Percentiles rank a stretch among this genome's conserved stretches.
phyloP scores from a whole-genome alignment of 139 green algal species.

The Chlamydomonas schloesseri region DNA sequence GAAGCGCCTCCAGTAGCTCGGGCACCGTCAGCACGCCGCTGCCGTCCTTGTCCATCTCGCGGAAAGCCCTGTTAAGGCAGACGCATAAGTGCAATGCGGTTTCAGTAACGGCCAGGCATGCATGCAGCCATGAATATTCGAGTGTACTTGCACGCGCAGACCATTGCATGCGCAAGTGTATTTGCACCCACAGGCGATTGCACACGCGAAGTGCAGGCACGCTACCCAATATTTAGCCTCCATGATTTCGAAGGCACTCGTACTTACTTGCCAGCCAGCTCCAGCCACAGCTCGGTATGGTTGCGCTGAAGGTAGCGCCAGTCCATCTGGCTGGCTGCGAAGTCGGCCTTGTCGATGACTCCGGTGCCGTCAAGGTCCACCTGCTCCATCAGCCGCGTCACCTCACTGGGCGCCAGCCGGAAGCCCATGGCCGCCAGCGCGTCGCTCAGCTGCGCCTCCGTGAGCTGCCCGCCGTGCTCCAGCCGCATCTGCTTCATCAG shows the following conservation, averaged over 20 bases:
- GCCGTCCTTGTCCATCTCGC: slow-evolving; percentile 49
- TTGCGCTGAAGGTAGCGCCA: slow-evolving; percentile 67
- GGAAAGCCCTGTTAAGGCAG: slow-evolving; percentile 54
- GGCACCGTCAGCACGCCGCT: slow-evolving; percentile 49
- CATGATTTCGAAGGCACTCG: too few species aligned
- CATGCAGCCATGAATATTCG: too few species aligned
- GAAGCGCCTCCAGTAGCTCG: slow-evolving; percentile 54
- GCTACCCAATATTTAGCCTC: too few species aligned
- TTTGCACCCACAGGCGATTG: too few species aligned
- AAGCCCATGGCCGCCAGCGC: slow-evolving; percentile 41
- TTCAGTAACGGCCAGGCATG: too few species aligned
- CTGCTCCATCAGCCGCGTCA: slow-evolving; percentile 49
- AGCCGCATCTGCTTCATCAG: slow-evolving; percentile 37
- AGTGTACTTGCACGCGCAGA: too few species aligned
- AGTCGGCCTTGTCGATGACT: slow-evolving; percentile 37
- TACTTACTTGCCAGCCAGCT: slow-evolving; percentile 54
- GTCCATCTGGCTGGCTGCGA: slow-evolving; percentile 70
- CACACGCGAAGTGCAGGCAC: too few species aligned
- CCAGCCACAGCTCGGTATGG: slow-evolving; percentile 78
- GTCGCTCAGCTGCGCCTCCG: slow-evolving; percentile 15
- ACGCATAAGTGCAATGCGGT: too few species aligned
- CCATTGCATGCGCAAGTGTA: too few species aligned
- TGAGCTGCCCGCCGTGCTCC: background rate
- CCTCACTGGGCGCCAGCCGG: slow-evolving; percentile 50
- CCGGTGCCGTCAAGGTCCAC: slow-evolving; percentile 54